phyloP scores from a whole-genome alignment of 257 asterid genomes.

The Cordia subcordata region DNA sequence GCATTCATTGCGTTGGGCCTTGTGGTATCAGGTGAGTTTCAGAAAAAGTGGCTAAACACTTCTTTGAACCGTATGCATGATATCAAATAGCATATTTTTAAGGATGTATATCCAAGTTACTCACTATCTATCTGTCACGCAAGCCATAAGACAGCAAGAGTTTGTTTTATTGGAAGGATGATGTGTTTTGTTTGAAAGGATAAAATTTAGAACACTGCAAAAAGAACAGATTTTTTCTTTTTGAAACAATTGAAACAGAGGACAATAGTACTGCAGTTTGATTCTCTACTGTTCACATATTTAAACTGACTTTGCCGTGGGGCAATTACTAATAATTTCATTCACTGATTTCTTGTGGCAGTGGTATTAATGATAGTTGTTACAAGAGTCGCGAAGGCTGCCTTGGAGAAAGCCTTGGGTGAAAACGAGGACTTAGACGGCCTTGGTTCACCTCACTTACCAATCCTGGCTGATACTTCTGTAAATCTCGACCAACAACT shows the following conservation, averaged over 20 bases:
- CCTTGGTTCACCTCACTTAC: slow-evolving; percentile 33
- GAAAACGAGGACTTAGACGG: slow-evolving; percentile 55
- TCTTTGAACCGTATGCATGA: neutral
- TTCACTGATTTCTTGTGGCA: neutral
- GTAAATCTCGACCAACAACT: neutral
- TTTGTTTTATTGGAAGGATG: no score
- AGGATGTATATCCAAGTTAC: no score
- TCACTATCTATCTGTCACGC: no score
- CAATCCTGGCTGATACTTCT: slow-evolving; percentile 25
- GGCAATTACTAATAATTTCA: neutral
- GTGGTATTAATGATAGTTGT: slow-evolving; percentile 48
- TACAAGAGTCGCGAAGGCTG: slow-evolving; percentile 68
- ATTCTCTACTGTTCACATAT: neutral
- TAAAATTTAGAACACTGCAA: neutral
- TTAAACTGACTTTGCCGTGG: neutral
- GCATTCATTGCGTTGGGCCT: slow-evolving; percentile 68
- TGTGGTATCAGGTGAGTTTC: slow-evolving; percentile 72
- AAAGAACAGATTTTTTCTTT: no score
- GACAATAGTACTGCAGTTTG: no score
- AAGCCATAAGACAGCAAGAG: no score
- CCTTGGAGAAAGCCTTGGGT: slow-evolving; percentile 76
- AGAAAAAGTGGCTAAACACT: neutral
- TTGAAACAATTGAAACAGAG: no score
- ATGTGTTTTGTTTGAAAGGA: no score
- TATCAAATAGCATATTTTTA: no score